Conservation (phyloP, 2,329 filamentous ascomycete genomes). For the Epicoccum nigrum region DNA sequence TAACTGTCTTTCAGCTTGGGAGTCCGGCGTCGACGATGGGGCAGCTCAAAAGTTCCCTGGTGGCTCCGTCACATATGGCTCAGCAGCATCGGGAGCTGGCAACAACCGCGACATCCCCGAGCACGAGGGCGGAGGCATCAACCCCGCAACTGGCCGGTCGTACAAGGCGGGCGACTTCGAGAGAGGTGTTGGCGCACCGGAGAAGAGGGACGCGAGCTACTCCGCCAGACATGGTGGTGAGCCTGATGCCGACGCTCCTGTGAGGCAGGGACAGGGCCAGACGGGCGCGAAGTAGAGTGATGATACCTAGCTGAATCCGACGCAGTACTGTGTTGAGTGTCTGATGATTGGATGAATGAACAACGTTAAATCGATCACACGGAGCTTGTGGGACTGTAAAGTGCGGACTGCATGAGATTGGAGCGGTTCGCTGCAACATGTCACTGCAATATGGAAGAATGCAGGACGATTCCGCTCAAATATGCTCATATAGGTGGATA, state of each 20-base stretch:
- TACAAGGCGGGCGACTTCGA: slow-evolving; percentile 56
- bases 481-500: slow-evolving; percentile 2
- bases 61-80: slow-evolving; percentile 51
- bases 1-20: slow-evolving; percentile 41
- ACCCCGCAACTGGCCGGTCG: slow-evolving; percentile 49
- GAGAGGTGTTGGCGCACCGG: slow-evolving; percentile 56
- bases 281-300: slow-evolving; percentile 6
- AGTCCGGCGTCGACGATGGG: slow-evolving; percentile 56
- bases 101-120: slow-evolving; percentile 57
- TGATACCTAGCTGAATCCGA: slow-evolving; percentile 1
- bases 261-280: slow-evolving; percentile 38
- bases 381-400: not conserved
- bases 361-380: not conserved
- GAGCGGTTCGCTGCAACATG: not conserved
- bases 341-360: slow-evolving; percentile 1
- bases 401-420: not conserved
- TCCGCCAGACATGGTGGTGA: slow-evolving; percentile 49
- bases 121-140: slow-evolving; percentile 54
- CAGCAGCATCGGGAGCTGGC: slow-evolving; percentile 51
- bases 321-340: slow-evolving; percentile 1
- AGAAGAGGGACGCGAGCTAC: slow-evolving; percentile 50
- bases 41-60: slow-evolving; percentile 54
- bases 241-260: slow-evolving; percentile 50
- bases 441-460: not conserved
- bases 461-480: slow-evolving; percentile 11